A percentile compares a stretch with the other conserved stretches of the same genome.
These are phyloP conservation scores for Russula compacta DNA, from an alignment of 768 basidiomycete species.

Conservation along the genomic window DNA sequence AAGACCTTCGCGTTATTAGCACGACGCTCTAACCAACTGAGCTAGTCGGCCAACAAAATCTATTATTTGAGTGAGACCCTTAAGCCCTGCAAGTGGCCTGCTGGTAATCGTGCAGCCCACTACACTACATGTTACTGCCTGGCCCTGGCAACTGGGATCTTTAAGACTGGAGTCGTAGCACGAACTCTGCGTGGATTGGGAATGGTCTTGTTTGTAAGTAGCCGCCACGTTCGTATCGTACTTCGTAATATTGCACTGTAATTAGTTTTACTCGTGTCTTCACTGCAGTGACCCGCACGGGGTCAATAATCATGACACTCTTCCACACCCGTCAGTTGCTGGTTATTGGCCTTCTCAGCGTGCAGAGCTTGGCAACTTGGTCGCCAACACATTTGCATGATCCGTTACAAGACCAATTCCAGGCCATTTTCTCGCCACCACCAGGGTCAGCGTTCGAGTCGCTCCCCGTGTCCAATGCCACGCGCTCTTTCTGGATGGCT, in stretches of 20 bases:
- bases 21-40: constrained; percentile 93
- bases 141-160: too few species aligned
- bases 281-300: not conserved
- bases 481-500: constrained; percentile 66
- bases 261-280: too few species aligned
- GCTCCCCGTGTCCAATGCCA: constrained; percentile 54
- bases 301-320: not conserved
- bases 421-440: not conserved
- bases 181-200: too few species aligned
- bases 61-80: too few species aligned
- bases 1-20: constrained; percentile 46
- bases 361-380: not conserved
- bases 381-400: not conserved
- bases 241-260: too few species aligned
- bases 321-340: not conserved
- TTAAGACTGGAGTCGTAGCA: too few species aligned
- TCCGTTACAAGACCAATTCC: not conserved
- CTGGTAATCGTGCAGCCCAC: too few species aligned
- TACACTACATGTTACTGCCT: too few species aligned
- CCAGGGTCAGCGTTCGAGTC: constrained; percentile 16
- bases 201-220: too few species aligned
- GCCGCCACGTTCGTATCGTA: not conserved
- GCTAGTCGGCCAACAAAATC: constrained; percentile 37
- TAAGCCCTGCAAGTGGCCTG: too few species aligned
- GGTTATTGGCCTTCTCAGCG: not conserved